Evolutionary conservation across 2,329 filamentous ascomycete species (phyloP), one percentile per base, ranked within the genome.

Genomic region (Neofusicoccum umdonicola): DNA sequence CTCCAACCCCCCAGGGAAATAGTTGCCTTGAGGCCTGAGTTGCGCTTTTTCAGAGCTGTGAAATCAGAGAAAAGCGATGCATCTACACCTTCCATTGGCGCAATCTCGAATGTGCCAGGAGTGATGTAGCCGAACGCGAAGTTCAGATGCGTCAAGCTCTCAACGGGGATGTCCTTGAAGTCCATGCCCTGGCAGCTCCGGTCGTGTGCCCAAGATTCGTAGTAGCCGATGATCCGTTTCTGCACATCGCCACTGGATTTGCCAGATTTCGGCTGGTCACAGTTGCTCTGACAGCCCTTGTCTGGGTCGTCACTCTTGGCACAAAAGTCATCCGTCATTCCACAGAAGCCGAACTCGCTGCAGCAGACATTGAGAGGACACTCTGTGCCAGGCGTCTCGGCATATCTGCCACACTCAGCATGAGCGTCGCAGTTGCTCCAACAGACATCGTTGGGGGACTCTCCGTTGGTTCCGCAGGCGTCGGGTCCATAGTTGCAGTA

Each of bases 1-100:
- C 73, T 69, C 74, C 77, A 82, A 2, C 81, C 80, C 4, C 80
- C 80, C 4, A 83, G 65, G 1, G 77, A 72, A 15, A 83, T 72
- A 68, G 71, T 77, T 0, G 75, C 74, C 63, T 81, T 67, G 0
- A 82, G 69, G 3, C 60, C 66, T 0, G 69, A 67, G 45, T 71
- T 66, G 15, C 54, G 47, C 0, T 54, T n/a, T 65, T 79, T 78
- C 6, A 80, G 61, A 4, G 44, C 67, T 0, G 74, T 76, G 11
- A 81, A 70, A 1, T 72, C 66, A 0, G 60, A 57, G 63, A 76
- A 78, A 0, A 76, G 62, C 6, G 39, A 34, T 3, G 42, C 42
- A 45, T 70, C 66, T 2, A 45, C 27, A 27, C 19, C 41, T 35
- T 72, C 67, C 68, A 72, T 76, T 13, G 70, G 51, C 1, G 60